Conservation (phyloP, 2,329 filamentous ascomycete genomes). For the Beauveria caledonica region DNA sequence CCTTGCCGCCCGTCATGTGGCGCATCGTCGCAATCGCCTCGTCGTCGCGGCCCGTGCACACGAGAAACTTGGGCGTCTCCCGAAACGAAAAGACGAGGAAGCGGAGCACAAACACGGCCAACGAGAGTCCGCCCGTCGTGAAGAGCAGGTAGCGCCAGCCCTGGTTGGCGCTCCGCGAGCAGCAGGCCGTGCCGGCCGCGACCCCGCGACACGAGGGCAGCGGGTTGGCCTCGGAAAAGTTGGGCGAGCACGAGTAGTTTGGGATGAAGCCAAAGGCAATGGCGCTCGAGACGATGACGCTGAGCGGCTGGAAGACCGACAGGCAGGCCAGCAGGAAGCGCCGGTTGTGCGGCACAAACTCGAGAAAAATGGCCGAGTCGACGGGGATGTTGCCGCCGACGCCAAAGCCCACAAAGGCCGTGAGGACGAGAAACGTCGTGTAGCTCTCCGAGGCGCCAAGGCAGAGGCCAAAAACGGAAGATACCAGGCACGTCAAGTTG, state of each 20-base stretch:
- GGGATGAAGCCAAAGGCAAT: conserved; percentile 48
- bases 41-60: conserved; percentile 34
- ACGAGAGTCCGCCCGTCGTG: conserved; percentile 35
- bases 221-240: conserved; percentile 34
- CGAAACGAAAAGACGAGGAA: conserved; percentile 39
- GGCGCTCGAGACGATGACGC: conserved; percentile 41
- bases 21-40: conserved; percentile 40
- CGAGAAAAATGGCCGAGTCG: conserved; percentile 46
- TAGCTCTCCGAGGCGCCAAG: conserved; percentile 42
- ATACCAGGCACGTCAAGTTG: conserved; percentile 48
- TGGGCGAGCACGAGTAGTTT: conserved; percentile 40
- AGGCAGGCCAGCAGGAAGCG: conserved; percentile 44
- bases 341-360: conserved; percentile 43
- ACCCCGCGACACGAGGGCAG: conserved; percentile 36
- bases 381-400: conserved; percentile 48
- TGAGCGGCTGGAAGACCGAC: conserved; percentile 47
- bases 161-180: conserved; percentile 35
- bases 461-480: conserved; percentile 44
- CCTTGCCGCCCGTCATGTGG: conserved; percentile 34
- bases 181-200: conserved; percentile 21
- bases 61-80: conserved; percentile 39
- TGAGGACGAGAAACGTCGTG: conserved; percentile 42
- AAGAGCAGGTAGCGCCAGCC: conserved; percentile 43
- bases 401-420: conserved; percentile 45
- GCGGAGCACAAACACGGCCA: conserved; percentile 35